Conservation (phyloP, 345 rosid species). For the Arabis hirsuta region DNA sequence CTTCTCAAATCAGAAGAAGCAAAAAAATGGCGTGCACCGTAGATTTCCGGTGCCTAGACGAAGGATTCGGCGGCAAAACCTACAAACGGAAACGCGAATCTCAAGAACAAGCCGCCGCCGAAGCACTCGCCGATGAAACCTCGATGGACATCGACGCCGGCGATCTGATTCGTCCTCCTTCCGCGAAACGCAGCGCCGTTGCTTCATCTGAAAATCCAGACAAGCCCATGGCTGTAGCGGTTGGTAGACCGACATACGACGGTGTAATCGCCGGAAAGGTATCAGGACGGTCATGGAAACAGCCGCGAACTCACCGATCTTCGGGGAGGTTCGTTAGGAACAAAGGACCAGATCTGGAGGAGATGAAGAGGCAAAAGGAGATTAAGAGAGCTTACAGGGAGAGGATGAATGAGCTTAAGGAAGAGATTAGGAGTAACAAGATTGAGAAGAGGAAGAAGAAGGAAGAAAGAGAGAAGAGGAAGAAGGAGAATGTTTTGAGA, state of each 20-base stretch:
- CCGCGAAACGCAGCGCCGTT: constrained; percentile 79
- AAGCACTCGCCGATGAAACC: constrained; percentile 33
- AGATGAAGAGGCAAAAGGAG: constrained; percentile 71
- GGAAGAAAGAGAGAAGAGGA: constrained; percentile 91
- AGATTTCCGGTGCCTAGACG: constrained; percentile 85
- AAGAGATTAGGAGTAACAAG: constrained; percentile 79
- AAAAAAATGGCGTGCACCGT: constrained; percentile 80
- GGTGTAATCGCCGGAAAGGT: constrained; percentile 94
- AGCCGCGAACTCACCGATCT: constrained; percentile 64
- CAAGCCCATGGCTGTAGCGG: constrained; percentile 53
- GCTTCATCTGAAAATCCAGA: constrained; percentile 69
- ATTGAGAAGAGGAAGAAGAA: constrained; percentile 78
- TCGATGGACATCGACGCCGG: constrained; percentile 65
- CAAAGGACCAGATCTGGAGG: constrained; percentile 60
- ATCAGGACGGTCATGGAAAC: constrained; percentile 88
- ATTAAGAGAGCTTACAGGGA: constrained; percentile 77
- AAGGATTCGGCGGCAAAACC: constrained; percentile 96
- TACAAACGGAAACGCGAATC: constrained; percentile 73
- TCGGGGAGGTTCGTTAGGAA: constrained; percentile 71
- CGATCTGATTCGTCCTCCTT: constrained; percentile 46
- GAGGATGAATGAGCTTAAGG: constrained; percentile 79
- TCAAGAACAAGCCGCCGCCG: constrained; percentile 37
- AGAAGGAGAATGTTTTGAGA: constrained; percentile 76
- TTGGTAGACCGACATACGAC: constrained; percentile 75
- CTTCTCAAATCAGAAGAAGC: constrained; percentile 28